phyloP scores from a whole-genome alignment of 768 basidiomycete genomes.

The Hericium coralloides region DNA sequence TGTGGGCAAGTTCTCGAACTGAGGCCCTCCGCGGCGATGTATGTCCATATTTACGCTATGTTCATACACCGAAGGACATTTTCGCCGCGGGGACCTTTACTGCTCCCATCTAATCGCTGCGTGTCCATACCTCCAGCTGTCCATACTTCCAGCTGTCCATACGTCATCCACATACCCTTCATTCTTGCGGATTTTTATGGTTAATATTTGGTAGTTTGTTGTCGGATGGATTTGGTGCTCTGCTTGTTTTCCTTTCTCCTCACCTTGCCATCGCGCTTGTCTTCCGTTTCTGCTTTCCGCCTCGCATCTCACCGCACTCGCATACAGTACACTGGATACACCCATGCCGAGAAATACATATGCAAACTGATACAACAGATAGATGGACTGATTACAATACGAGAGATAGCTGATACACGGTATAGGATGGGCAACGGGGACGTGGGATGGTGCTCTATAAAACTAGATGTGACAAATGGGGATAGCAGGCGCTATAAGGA shows the following conservation, averaged over 20 bases:
- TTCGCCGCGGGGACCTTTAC: not conserved
- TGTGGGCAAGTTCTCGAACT: slow-evolving; percentile 14
- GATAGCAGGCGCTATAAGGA: not conserved
- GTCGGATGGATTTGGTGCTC: not conserved
- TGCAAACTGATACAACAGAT: not conserved
- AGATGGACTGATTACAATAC: not conserved
- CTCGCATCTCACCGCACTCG: not conserved
- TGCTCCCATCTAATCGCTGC: not conserved
- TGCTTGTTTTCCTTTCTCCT: not conserved
- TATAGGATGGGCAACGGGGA: not conserved
- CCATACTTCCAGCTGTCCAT: not conserved
- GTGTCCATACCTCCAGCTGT: too few species aligned
- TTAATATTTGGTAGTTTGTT: not conserved
- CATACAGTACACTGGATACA: not conserved
- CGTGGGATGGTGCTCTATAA: not conserved
- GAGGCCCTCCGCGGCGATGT: not conserved
- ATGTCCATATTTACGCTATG: not conserved
- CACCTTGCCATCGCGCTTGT: not conserved
- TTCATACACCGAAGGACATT: too few species aligned
- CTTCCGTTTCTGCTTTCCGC: slow-evolving; percentile 7
- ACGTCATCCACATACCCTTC: not conserved
- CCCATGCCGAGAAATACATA: not conserved
- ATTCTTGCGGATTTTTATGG: not conserved
- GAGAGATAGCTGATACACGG: not conserved
- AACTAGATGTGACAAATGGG: not conserved